A percentile compares a stretch with the other conserved stretches of the same genome.
Conservation (phyloP, 1,139 yeast species). For the Sugiyamaella grinbergsii region DNA sequence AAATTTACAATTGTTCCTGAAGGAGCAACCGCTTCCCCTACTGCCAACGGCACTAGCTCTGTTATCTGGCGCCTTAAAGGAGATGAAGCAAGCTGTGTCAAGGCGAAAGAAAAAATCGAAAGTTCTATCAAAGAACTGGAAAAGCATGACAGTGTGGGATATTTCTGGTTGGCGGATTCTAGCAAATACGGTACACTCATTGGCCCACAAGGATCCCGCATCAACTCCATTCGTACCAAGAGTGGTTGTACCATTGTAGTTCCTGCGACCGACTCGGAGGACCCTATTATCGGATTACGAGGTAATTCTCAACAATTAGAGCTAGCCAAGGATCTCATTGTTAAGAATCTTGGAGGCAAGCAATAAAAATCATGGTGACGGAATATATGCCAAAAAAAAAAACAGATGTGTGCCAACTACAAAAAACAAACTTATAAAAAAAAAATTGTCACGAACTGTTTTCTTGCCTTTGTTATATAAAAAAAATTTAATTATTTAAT, state of each 20-base stretch:
- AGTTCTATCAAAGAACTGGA: constrained; percentile 40
- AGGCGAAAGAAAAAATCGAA: constrained; percentile 42
- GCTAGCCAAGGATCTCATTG: constrained; percentile 48
- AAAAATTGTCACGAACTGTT: constrained; percentile 6
- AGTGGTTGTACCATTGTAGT: constrained; percentile 62
- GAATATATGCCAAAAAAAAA: too few relatives aligned
- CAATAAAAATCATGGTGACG: too few relatives aligned
- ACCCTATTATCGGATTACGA: constrained; percentile 38
- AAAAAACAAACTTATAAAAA: neutral
- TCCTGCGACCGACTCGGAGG: constrained; percentile 59
- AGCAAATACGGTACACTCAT: constrained; percentile 58
- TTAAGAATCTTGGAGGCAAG: constrained; percentile 15
- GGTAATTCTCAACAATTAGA: constrained; percentile 50
- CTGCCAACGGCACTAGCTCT: constrained; percentile 38
- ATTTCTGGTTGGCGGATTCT: constrained; percentile 53
- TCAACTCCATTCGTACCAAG: constrained; percentile 61
- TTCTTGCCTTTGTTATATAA: constrained; percentile 7
- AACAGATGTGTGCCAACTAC: neutral
- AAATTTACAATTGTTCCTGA: constrained; percentile 39
- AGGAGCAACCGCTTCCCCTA: constrained; percentile 17
- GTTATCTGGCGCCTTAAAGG: constrained; percentile 46
- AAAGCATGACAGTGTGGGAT: constrained; percentile 49
- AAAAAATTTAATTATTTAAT: neutral
- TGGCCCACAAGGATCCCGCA: constrained; percentile 75
- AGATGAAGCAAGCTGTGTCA: constrained; percentile 44